phyloP scores from a whole-genome alignment of 139 green algal species.

The Asterochloris erici region DNA sequence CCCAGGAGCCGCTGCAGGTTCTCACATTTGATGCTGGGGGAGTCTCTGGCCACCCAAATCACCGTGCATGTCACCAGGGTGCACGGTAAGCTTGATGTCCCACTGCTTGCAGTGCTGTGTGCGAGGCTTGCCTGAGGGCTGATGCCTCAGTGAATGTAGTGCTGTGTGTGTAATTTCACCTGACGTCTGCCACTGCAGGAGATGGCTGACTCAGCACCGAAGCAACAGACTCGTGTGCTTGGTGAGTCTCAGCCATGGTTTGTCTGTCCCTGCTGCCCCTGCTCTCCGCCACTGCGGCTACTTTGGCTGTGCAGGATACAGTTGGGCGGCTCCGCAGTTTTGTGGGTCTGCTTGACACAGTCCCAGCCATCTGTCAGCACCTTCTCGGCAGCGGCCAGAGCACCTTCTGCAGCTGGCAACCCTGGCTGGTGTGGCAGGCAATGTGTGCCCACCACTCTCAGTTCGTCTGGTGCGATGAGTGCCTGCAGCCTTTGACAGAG shows the following conservation, averaged over 20 bases:
- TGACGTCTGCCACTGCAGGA: too few relatives aligned
- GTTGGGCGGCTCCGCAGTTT: neutral
- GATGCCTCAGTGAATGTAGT: too few relatives aligned
- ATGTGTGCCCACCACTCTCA: slow-evolving; percentile 8
- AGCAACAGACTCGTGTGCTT: neutral
- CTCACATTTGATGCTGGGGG: slow-evolving; percentile 51
- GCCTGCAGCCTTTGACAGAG: neutral
- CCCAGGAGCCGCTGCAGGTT: slow-evolving; percentile 26
- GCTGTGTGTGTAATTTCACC: too few relatives aligned
- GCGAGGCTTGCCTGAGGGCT: too few relatives aligned
- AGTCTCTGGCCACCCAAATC: slow-evolving; percentile 54
- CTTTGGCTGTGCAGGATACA: neutral
- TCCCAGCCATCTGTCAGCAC: neutral
- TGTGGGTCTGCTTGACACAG: neutral
- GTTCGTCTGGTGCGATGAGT: neutral
- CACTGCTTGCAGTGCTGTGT: neutral
- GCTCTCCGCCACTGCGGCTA: neutral
- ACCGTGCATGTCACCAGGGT: slow-evolving; percentile 21
- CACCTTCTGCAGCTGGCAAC: neutral
- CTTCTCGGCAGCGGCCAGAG: neutral
- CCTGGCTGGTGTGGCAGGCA: neutral
- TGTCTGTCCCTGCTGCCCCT: neutral
- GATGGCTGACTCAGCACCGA: neutral
- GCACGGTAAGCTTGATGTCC: neutral
- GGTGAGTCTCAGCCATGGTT: neutral